Evolutionary conservation across 176 grass and related monocot genomes (phyloP).

Genomic region (Musa troglodytarum): DNA sequence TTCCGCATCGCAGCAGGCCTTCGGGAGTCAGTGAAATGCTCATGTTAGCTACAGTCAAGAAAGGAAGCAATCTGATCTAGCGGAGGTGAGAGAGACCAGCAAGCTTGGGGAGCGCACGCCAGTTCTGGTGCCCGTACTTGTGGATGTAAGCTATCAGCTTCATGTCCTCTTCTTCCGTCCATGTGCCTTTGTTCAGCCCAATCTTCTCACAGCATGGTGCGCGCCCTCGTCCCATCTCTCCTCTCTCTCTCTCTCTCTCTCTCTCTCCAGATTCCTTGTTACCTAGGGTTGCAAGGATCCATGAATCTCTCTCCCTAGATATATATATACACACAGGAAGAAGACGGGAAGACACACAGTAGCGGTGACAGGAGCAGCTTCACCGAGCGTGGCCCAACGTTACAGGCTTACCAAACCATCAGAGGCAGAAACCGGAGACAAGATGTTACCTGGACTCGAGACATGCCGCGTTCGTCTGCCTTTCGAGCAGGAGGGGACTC

Average conservation of each 20-base stretch:
- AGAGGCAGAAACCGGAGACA: no score
- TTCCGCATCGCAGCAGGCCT: conserved; percentile 87
- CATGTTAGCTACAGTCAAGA: not conserved
- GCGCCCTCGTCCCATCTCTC: conserved; percentile 57
- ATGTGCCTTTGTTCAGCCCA: conserved; percentile 76
- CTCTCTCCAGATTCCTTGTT: no score
- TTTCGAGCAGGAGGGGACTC: no score
- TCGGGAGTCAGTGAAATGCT: no score
- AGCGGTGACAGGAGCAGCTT: no score
- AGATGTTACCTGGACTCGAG: no score
- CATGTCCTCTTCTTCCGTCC: conserved; percentile 83
- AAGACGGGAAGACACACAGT: no score
- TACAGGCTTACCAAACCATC: no score
- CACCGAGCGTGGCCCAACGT: no score
- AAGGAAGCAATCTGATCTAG: not conserved
- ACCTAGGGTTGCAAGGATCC: not conserved
- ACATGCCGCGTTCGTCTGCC: no score
- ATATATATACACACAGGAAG: no score
- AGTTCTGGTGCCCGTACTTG: conserved; percentile 76
- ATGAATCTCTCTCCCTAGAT: not conserved
- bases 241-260: not conserved
- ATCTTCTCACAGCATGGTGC: conserved; percentile 89
- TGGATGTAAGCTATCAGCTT: conserved; percentile 69
- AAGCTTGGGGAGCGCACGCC: conserved; percentile 77
- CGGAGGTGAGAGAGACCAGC: conserved; percentile 33